phyloP scores from a whole-genome alignment of 1,284 basidiomycete genomes.

The Irpex lacteus region DNA sequence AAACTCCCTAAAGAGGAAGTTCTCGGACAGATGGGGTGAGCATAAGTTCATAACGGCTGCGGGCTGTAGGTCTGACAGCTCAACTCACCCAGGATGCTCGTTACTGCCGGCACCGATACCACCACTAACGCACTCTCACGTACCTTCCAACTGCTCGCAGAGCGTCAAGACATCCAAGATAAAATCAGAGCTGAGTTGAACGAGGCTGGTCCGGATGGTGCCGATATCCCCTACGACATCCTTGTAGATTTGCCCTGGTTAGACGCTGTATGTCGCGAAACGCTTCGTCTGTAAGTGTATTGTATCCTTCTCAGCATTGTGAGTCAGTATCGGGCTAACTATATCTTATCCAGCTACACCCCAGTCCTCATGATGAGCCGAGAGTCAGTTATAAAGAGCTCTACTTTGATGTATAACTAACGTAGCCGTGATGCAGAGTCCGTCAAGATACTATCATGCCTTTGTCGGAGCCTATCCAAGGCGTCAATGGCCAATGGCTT shows the following conservation, averaged over 20 bases:
- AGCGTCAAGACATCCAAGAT: slow-evolving; percentile 20
- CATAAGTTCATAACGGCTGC: background rate
- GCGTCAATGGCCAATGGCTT: slow-evolving; percentile 34
- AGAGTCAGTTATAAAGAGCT: slow-evolving; percentile 6
- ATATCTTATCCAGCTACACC: background rate
- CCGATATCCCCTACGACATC: slow-evolving; percentile 17
- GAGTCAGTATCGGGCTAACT: background rate
- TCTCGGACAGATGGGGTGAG: slow-evolving; percentile 25
- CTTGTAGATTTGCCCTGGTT: slow-evolving; percentile 23
- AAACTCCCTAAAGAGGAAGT: slow-evolving; percentile 22
- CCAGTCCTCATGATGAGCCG: slow-evolving; percentile 10
- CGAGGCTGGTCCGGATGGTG: slow-evolving; percentile 10
- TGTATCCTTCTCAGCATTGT: background rate
- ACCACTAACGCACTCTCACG: slow-evolving; percentile 20
- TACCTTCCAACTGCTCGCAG: slow-evolving; percentile 18
- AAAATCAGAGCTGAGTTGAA: slow-evolving; percentile 20
- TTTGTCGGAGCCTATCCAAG: slow-evolving; percentile 39
- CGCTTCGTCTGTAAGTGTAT: slow-evolving; percentile 20
- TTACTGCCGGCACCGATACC: slow-evolving; percentile 21
- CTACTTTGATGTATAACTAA: too few relatives aligned
- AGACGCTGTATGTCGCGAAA: slow-evolving; percentile 23
- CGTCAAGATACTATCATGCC: slow-evolving; percentile 51
- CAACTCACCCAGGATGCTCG: slow-evolving; percentile 8
- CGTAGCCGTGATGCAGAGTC: slow-evolving; percentile 7
- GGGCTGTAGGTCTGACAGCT: background rate